These are phyloP conservation scores for Aspergillus terreus DNA, from an alignment of 2,329 filamentous ascomycete species.

Conservation along the genomic window DNA sequence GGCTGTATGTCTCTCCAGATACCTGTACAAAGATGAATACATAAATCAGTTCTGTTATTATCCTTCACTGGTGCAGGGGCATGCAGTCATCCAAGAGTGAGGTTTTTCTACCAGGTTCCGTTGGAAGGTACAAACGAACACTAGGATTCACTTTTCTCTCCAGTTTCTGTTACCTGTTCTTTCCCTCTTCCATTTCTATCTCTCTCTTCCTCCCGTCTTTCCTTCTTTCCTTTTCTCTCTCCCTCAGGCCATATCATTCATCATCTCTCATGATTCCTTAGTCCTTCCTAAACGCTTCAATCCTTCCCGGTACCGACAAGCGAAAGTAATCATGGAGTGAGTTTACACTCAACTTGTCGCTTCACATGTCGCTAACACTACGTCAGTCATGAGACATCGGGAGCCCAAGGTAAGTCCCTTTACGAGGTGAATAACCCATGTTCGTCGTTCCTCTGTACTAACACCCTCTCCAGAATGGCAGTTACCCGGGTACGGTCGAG, in stretches of 20 bases:
- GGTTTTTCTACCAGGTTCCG: neutral
- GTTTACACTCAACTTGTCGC: neutral
- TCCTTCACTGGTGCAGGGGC: no score
- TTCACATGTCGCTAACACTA: no score
- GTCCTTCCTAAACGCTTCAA: neutral
- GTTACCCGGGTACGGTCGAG: constrained; percentile 19
- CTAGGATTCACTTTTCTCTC: neutral
- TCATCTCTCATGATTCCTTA: neutral
- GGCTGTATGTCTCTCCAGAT: no score
- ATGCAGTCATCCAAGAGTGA: neutral
- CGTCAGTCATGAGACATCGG: constrained; percentile 18
- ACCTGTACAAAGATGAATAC: no score
- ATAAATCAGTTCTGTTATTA: neutral
- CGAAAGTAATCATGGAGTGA: constrained; percentile 11
- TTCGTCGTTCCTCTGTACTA: neutral
- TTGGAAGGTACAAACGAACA: no score
- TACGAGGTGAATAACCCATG: neutral
- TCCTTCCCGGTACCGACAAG: neutral
- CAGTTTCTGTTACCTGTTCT: neutral
- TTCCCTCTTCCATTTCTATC: neutral
- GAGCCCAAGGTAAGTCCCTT: constrained; percentile 19
- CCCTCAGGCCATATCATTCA: neutral
- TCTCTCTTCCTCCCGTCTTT: neutral
- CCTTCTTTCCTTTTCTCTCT: neutral
- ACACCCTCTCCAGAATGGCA: constrained; percentile 17